A percentile compares a stretch with the other conserved stretches of the same genome.
phyloP scores from a whole-genome alignment of 495 filamentous ascomycete species.

The Daldinia grandis region DNA sequence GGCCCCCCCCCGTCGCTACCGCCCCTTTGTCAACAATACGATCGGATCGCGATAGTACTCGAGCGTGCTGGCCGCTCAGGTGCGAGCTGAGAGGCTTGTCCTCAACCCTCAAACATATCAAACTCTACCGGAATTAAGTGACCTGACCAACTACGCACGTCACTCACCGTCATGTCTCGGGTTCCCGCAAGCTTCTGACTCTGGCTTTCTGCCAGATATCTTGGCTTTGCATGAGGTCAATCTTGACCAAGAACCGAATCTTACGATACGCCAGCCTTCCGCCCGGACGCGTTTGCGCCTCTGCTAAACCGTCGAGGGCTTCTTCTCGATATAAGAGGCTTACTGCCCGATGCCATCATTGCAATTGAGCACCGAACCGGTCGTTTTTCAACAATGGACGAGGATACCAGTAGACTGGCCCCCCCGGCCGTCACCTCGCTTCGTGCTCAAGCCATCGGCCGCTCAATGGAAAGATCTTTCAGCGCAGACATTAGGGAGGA shows the following conservation, averaged over 20 bases:
- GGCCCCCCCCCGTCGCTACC: conserved; percentile 25
- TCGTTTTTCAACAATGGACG: conserved; percentile 53
- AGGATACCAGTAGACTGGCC: conserved; percentile 52
- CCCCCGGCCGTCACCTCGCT: conserved; percentile 59
- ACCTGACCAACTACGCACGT: conserved; percentile 48
- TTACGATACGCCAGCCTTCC: conserved; percentile 17
- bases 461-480: conserved; percentile 61
- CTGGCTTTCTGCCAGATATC: conserved; percentile 58
- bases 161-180: conserved; percentile 60
- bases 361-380: conserved; percentile 42
- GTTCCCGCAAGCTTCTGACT: conserved; percentile 56
- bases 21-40: conserved; percentile 37
- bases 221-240: conserved; percentile 45
- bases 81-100: conserved; percentile 40
- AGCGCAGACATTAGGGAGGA: conserved; percentile 70
- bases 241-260: conserved; percentile 38
- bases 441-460: conserved; percentile 54
- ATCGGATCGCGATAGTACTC: conserved; percentile 34
- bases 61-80: conserved; percentile 21
- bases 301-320: conserved; percentile 18
- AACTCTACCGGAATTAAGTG: conserved; percentile 6
- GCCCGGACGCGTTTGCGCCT: conserved; percentile 42
- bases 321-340: conserved; percentile 23
- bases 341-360: conserved; percentile 40
- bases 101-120: conserved; percentile 19